These are phyloP conservation scores for Pochonia chlamydosporia DNA, from an alignment of 2,329 filamentous ascomycete genomes.

Conservation along the genomic window DNA sequence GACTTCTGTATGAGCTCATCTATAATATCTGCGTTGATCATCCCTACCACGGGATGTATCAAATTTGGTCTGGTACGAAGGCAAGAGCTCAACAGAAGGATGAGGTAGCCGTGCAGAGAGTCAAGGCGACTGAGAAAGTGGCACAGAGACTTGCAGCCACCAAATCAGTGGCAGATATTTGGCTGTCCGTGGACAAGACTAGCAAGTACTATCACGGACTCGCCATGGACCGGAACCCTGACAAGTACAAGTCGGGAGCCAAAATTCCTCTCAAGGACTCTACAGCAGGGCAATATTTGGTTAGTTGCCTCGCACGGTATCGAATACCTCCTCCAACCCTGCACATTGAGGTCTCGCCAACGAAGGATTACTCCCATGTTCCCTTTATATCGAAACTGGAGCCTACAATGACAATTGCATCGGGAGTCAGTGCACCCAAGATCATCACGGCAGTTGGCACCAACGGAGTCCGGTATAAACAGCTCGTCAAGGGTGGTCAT, in stretches of 20 bases:
- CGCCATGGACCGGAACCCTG: slow-evolving; percentile 58
- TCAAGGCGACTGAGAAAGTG: slow-evolving; percentile 65
- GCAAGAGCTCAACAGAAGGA: slow-evolving; percentile 66
- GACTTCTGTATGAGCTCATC: slow-evolving; percentile 63
- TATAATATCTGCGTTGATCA: slow-evolving; percentile 85
- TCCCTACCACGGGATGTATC: slow-evolving; percentile 95
- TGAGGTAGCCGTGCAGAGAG: slow-evolving; percentile 65
- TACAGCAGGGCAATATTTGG: slow-evolving; percentile 54
- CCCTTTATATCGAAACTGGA: slow-evolving; percentile 71
- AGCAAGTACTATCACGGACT: slow-evolving; percentile 62
- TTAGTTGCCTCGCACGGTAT: slow-evolving; percentile 56
- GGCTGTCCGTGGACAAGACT: slow-evolving; percentile 67
- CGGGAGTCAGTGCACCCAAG: slow-evolving; percentile 88
- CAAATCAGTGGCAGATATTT: slow-evolving; percentile 48
- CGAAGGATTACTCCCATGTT: slow-evolving; percentile 69
- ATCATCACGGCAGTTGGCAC: slow-evolving; percentile 77
- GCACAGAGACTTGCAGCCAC: slow-evolving; percentile 54
- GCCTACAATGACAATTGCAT: slow-evolving; percentile 75
- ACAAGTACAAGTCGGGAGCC: slow-evolving; percentile 61
- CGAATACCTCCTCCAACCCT: slow-evolving; percentile 85
- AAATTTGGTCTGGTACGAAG: slow-evolving; percentile 80
- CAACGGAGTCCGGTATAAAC: slow-evolving; percentile 76
- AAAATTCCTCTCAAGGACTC: slow-evolving; percentile 62
- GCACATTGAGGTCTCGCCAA: slow-evolving; percentile 67
- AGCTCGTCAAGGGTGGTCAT: slow-evolving; percentile 91